Percentiles rank a stretch among this genome's conserved stretches.
These are phyloP conservation scores for Fusarium neocosmosporiellum DNA, from an alignment of 2,329 filamentous ascomycete species.

Conservation along the genomic window DNA sequence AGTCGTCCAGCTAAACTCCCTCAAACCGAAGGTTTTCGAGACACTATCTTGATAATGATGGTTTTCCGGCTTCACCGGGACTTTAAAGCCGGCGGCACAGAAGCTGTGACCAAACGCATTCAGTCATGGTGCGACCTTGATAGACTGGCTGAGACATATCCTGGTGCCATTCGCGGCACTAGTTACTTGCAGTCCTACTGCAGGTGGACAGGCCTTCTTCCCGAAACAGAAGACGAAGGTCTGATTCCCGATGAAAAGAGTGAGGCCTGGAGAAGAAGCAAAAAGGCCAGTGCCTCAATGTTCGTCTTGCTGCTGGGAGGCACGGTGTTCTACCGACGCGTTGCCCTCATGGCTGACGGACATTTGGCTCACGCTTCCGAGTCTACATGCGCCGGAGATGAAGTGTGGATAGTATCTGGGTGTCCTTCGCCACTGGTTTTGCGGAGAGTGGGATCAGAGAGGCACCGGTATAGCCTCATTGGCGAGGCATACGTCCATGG, in stretches of 20 bases:
- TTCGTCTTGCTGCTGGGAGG: not conserved
- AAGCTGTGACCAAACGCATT: not conserved
- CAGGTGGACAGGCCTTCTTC: not conserved
- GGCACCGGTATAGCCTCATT: not conserved
- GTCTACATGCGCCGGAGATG: not conserved
- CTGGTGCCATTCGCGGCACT: no score
- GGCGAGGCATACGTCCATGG: not conserved
- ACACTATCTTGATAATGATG: not conserved
- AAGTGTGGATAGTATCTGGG: not conserved
- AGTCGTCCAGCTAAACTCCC: not conserved
- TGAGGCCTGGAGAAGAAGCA: not conserved
- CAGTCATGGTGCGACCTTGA: not conserved
- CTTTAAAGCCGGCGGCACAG: not conserved
- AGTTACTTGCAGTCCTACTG: not conserved
- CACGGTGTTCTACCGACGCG: not conserved
- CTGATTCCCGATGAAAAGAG: not conserved
- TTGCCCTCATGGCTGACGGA: not conserved
- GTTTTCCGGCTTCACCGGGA: not conserved
- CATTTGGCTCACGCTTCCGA: not conserved
- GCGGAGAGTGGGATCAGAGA: not conserved
- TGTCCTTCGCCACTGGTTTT: not conserved
- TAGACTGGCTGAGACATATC: not conserved
- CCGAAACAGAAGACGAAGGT: not conserved
- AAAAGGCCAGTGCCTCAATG: not conserved
- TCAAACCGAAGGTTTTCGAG: not conserved